Evolutionary conservation across 2,329 filamentous ascomycete genomes (phyloP), one percentile per base, ranked within the genome.

Genomic region (Cladosporium colombiae): DNA sequence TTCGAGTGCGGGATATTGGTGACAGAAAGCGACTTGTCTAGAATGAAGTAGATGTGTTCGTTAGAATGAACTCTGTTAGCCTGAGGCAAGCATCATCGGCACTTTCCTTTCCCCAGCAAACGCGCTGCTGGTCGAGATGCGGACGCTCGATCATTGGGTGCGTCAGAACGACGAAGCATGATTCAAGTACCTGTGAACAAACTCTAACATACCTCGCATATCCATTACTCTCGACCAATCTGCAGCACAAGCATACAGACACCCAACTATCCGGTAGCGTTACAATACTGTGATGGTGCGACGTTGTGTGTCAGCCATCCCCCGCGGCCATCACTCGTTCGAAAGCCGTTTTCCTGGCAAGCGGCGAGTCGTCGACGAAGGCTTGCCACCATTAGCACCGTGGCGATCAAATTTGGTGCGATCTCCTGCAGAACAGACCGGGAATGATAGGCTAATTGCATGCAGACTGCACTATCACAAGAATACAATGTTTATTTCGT

Each of bases 401-500:
- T 65, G 62, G 62, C 46, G 62, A 25, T 65, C 53, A 3, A 65
- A 65, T 25, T 21, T 65, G 50, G 61, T 63, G 40, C 25, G 59
- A 27, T 13, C 31, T 18, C 11, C 10, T 27, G 27, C 40, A 49
- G 27, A 6, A 49, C 13, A 21, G 18, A 18, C 25, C 3, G 57
- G 6, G 8, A 25, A 29, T 8, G 13, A n/a, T n/a, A 11, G 5
- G 18, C 40, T 60, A 25, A 60, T 49, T n/a, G 13, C 18, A 11
- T 60, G 14, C 50, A 79, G 76, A 83, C 81, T 18, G 81, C 75
- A 6, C 73, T 84, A 14, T 83, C 82, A 18, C 77, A 80, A 59
- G 68, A 70, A 2, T 75, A 79, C 71, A 83, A 84, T 65, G 74
- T 83, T n/a, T 83, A 80, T 70, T 82, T 83, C 63, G 74, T 83